A percentile compares a stretch with the other conserved stretches of the same genome.
These are phyloP conservation scores for Turritis glabra DNA, from an alignment of 345 rosid genomes.

Conservation along the genomic window DNA sequence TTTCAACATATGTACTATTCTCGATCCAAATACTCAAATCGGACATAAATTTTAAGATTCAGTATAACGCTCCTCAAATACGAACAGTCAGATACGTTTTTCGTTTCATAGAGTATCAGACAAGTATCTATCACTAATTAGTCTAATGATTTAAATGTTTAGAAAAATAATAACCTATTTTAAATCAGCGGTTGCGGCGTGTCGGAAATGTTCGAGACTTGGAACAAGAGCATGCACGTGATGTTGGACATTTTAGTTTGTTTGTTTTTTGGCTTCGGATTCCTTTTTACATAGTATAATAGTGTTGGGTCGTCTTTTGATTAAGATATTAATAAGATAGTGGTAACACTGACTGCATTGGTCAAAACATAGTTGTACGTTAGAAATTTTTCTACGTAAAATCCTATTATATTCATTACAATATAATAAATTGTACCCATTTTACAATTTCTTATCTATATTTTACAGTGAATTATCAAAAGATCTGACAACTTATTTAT, in stretches of 20 bases:
- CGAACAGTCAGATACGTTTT: not conserved
- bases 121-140: not conserved
- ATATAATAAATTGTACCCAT: too few relatives aligned
- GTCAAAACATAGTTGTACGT: constrained; percentile 8
- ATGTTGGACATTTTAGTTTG: constrained; percentile 10
- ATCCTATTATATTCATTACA: too few relatives aligned
- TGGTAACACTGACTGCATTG: constrained; percentile 4
- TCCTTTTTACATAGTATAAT: not conserved
- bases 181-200: constrained; percentile 24
- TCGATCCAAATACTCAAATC: not conserved
- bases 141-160: not conserved
- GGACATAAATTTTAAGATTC: not conserved
- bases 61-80: not conserved
- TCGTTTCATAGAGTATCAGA: not conserved
- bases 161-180: not conserved
- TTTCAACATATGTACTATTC: constrained; percentile 24
- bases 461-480: too few relatives aligned
- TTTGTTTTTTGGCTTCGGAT: constrained; percentile 1
- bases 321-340: not conserved
- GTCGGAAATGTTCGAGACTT: constrained; percentile 31
- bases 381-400: constrained; percentile 7
- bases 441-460: too few relatives aligned
- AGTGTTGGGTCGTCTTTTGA: constrained; percentile 7
- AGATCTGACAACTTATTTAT: too few relatives aligned
- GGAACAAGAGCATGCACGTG: constrained; percentile 30